Base-by-base conservation (phyloP, 2,329 filamentous ascomycete species). In the Ascocoryne sarcoides region DNA sequence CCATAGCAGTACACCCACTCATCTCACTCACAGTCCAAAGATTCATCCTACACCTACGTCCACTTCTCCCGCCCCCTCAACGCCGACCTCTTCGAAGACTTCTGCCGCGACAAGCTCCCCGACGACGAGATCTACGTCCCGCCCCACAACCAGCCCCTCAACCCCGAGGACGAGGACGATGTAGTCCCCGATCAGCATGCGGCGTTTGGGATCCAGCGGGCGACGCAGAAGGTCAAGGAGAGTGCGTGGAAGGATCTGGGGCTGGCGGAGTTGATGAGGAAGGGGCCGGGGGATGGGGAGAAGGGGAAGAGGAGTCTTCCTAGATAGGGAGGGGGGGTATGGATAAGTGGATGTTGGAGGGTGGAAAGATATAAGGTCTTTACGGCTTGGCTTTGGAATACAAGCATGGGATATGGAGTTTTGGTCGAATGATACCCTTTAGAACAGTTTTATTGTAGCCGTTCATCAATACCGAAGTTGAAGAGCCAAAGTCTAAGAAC, bases 121-220 rank as follows among this genome's bases (percentile, higher is more conserved):
- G 68, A 73, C 46, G 85, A 92, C 64, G 83, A 89, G 42, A 84
- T 92, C 58, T 84, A 84, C 61, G 82, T 93, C n/a, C 77, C 82
- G 23, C 77, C 78, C 5, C 76, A 86, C 47, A 77, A 88, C 58
- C 84, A 87, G 60, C 86, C 85, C 30, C 71, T 88, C 57, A 90
- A 92, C 59, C 85, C 86, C 0, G 85, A 92, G 62, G 85, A 92
- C 60, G 84, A 92, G 63, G 86, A 92, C 57, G 85, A 92, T 56
- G 82, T 92, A 3, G 85, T 92, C 4, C 85, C 86, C 0, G 84
- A 92, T 61, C 85, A 92, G 64, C 85, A 92, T 58, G 85, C 85
- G 10, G 86, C 85, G 0, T 92, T 92, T 60, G 86, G 85, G 29
- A 92, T 93, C 54, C 79, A 85, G 61, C 75, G 83, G 51, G 85